Evolutionary conservation across 148 eudicot genomes (phyloP), one percentile per base, ranked within the genome.

Genomic region (Dianthus caryophyllus): DNA sequence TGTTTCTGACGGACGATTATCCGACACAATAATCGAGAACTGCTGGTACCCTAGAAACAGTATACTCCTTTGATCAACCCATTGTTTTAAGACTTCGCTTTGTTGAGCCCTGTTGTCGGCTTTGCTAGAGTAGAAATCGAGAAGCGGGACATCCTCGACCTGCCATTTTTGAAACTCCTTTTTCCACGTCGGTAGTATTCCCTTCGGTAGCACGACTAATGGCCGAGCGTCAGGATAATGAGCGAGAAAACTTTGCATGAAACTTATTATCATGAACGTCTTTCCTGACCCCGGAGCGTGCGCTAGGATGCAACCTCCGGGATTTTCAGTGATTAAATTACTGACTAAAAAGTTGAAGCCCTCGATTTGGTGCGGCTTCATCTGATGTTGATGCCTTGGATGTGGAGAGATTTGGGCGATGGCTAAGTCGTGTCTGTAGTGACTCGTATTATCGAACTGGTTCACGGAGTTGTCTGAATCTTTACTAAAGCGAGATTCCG

Each of bases 231-330:
- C 63, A 1, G 94, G 91, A 78, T 85, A 89, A 22, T 83, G 85
- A 1, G 95, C 91, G 61, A 93, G 79, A 66, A 89, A 93, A 72
- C 96, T 89, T 73, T 93, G 96, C 70, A 89, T 82, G 61, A 93
- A 93, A 67, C 96, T 93, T 29, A 93, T 89, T 12, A 93, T 86
- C 96, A 93, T 89, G 64, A 93, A 93, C 0, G 96, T 93, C 70
- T 93, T 92, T 1, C 98, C 98, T 33, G 98, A 92, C 10, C 98
- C 98, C 30, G 98, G 98, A 74, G 96, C 98, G 75, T 93, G 98
- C 22, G 98, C 98, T 80, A 93, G 64, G 53, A 93, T 93, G 68
- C 98, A 93, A 33, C 98, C 98, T 38, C 96, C 88, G 5, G 98
- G 96, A 63, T 86, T 84, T 59, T 87, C 91, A 31, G 76, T 24